Evolutionary conservation across 2,329 filamentous ascomycete genomes (phyloP), one percentile per base, ranked within the genome.

Genomic region (Sclerotinia sclerotiorum): DNA sequence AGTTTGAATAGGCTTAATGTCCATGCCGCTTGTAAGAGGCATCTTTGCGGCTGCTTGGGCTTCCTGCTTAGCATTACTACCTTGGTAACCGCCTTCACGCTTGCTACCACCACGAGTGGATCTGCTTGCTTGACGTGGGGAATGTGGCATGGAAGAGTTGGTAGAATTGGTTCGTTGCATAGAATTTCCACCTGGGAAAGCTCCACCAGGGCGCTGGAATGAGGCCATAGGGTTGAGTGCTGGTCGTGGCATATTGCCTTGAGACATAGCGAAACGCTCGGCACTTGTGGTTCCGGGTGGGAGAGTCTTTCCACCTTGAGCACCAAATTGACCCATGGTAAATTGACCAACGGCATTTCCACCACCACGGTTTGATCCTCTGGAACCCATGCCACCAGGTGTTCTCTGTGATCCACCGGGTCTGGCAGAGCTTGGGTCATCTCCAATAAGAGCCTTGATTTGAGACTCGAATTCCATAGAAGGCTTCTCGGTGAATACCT

Each of bases 401-500:
- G 90, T 83, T 80, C 90, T 79, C 79, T 88, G 80, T 78, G 88
- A 81, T 66, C 62, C 62, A 42, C 67, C 67, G 79, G 86, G 79
- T 81, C 92, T 81, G 62, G 83, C 80, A 46, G 87, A 87, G 69
- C 87, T 83, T 69, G 86, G 85, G 69, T 90, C 88, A 72, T 97
- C 94, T 69, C 94, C 94, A 73, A 99, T 89, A 79, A 83, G 90
- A 84, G 81, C 91, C 89, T 85, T 94, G 85, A 99, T 89, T 77
- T 95, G 94, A 73, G 90, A 85, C 77, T 96, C 91, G 87, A 97
- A 99, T 77, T 98, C 94, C 55, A 94, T 80, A 0, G 93, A 97
- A 19, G 95, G 95, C 82, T 97, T 96, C 83, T 99, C 95, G 71
- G 93, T 96, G 82, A 97, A 99, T 27, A 97, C 93, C 75, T 87